Evolutionary conservation across 176 grass and related monocot species (phyloP).

Genomic region (Pontederia crassipes): DNA sequence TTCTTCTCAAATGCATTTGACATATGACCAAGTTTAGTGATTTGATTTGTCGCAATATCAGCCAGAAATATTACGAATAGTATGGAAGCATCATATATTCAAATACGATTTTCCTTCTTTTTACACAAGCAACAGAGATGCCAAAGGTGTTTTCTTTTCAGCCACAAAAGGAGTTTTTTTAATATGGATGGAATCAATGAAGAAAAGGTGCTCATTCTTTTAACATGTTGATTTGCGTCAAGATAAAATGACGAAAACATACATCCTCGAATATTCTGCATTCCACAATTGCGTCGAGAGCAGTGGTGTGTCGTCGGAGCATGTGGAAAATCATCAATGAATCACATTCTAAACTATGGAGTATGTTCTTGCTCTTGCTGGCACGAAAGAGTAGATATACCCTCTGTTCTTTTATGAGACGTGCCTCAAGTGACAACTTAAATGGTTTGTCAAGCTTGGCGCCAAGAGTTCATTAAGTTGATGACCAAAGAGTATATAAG

Average conservation of each 20-base stretch:
- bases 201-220: constrained; percentile 54
- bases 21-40: not conserved
- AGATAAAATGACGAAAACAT: too few relatives aligned
- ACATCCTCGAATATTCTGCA: too few relatives aligned
- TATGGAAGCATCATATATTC: too few relatives aligned
- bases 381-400: constrained; percentile 85
- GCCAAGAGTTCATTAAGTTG: not conserved
- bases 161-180: constrained; percentile 12
- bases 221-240: too few relatives aligned
- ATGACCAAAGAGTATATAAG: not conserved
- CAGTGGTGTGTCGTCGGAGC: too few relatives aligned
- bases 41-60: too few relatives aligned
- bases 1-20: not conserved
- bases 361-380: constrained; percentile 41
- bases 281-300: too few relatives aligned
- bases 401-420: not conserved
- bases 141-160: not conserved
- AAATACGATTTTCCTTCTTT: not conserved
- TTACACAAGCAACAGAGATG: not conserved
- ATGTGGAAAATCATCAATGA: too few relatives aligned
- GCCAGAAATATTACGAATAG: too few relatives aligned
- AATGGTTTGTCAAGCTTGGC: not conserved
- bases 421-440: not conserved
- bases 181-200: constrained; percentile 81
- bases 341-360: constrained; percentile 16